A percentile compares a stretch with the other conserved stretches of the same genome.
phyloP scores from a whole-genome alignment of 768 basidiomycete genomes.

The Serendipita sp. region DNA sequence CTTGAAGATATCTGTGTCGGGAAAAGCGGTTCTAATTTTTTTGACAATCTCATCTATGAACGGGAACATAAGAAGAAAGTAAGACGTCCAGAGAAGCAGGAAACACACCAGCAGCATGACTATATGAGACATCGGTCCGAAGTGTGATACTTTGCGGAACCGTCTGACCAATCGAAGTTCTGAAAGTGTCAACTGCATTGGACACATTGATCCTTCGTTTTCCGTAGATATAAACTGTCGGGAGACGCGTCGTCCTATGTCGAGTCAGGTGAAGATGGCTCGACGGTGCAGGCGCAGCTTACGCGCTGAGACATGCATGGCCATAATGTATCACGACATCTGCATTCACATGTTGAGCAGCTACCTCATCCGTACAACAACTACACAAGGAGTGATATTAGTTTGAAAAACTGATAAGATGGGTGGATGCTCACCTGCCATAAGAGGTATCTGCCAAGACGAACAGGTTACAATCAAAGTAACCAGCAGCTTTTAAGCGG shows the following conservation, averaged over 20 bases:
- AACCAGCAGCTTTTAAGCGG: conserved; percentile 26
- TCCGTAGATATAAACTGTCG: conserved; percentile 88
- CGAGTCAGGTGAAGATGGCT: not conserved
- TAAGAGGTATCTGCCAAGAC: conserved; percentile 97
- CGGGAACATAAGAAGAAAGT: not conserved
- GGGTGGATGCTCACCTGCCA: conserved; percentile 52
- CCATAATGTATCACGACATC: conserved; percentile 91
- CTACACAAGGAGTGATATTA: conserved; percentile 24
- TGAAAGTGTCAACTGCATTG: conserved; percentile 9
- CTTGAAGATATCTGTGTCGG: not conserved
- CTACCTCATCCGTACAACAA: conserved; percentile 94
- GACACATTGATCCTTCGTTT: conserved; percentile 42
- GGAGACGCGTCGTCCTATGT: conserved; percentile 65
- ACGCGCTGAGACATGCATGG: conserved; percentile 91
- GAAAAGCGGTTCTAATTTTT: not conserved
- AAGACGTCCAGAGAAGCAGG: not conserved
- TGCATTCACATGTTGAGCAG: conserved; percentile 85
- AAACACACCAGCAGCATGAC: not conserved
- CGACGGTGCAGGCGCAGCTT: conserved; percentile 18
- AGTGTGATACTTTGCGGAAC: not conserved
- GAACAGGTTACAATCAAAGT: conserved; percentile 45
- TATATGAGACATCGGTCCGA: not conserved
- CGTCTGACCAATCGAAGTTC: not conserved
- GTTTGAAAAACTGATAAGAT: not conserved
- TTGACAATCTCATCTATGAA: not conserved